phyloP scores from a whole-genome alignment of 2,329 filamentous ascomycete genomes.

The Sporothrix protearum region DNA sequence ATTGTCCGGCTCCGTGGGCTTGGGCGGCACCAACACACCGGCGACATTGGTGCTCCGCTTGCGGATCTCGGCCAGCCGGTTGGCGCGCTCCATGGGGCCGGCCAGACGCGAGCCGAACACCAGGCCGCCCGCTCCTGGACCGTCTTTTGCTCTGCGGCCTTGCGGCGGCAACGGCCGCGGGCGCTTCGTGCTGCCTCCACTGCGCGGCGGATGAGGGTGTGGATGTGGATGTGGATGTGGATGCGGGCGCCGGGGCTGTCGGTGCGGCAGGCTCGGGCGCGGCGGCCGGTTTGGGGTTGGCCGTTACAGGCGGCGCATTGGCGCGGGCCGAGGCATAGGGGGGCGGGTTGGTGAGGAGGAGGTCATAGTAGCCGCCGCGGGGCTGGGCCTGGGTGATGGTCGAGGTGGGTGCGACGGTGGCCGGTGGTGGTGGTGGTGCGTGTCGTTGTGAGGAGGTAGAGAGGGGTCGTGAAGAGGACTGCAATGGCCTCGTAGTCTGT shows the following conservation, averaged over 20 bases:
- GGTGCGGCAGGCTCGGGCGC: conserved; percentile 25
- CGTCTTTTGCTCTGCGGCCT: conserved; percentile 27
- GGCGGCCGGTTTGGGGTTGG: conserved; percentile 26
- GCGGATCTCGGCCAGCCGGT: conserved; percentile 56
- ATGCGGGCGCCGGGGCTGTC: conserved; percentile 9
- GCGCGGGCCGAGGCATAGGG: conserved; percentile 43
- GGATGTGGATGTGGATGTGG: conserved; percentile 19
- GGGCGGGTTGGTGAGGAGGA: conserved; percentile 49
- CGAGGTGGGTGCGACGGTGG: background rate
- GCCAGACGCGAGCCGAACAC: conserved; percentile 79
- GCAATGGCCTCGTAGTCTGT: background rate
- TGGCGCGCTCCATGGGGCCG: conserved; percentile 66
- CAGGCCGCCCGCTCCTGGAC: conserved; percentile 58
- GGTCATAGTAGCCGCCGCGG: conserved; percentile 57
- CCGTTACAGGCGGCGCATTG: conserved; percentile 44
- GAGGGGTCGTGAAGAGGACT: background rate
- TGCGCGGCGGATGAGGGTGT: conserved; percentile 25
- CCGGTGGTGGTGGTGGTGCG: background rate
- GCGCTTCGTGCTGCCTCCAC: conserved; percentile 7
- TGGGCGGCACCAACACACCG: conserved; percentile 77
- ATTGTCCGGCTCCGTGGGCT: conserved; percentile 87
- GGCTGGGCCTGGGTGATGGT: conserved; percentile 44
- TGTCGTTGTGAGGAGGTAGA: background rate
- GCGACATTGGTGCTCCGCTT: conserved; percentile 63
- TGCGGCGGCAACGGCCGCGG: conserved; percentile 30